Evolutionary conservation across 768 basidiomycete species (phyloP), one percentile per base, ranked within the genome.

Genomic region (Hericium rajendrae): DNA sequence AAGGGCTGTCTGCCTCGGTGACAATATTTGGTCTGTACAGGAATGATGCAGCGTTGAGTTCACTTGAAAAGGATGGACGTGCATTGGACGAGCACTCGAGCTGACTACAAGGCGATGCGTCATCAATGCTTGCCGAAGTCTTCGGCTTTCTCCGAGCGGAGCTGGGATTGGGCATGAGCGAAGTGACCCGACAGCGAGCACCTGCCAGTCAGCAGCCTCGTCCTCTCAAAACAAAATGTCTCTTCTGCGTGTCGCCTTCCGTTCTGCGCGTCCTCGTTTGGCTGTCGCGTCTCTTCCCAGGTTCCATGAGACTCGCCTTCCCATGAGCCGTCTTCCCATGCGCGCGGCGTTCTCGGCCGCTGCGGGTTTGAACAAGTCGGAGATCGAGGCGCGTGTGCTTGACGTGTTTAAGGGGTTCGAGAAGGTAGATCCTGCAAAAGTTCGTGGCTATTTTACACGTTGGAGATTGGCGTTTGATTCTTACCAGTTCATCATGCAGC

Each of bases 381-480:
- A 76, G 64, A 88, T 97, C 66, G 77, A 85, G 68, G 70, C 76
- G 64, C 83, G 93, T 63, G 81, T 97, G 53, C 68, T 91, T 58
- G 88, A 92, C 59, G 85, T 93, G 50, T 72, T 97, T 69, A 88
- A 88, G 75, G 82, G 83, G 20, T 94, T 92, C 70, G 93, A 94
- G 71, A 93, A 93, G 74, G 88, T 94, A 54, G 81, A 91, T 71
- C 74, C 75, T 16, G 71, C 76, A 48, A 93, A 93, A 78, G 92
- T 83, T 10, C 38, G 53, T 39, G 10, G 13, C 49, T 9, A 13
- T 24, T 32, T 50, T 57, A 28, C 65, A 41, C 60, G 61, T 38
- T 10, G 32, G 9, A 32, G 8, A 32, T 32, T 32, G 6, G 32
- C 9, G 32, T 32, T 32, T 32, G 4, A 6, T 32, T 4, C 32